Base-by-base conservation (phyloP, 139 green algal species). In the Astrephomene gubernaculifera region DNA sequence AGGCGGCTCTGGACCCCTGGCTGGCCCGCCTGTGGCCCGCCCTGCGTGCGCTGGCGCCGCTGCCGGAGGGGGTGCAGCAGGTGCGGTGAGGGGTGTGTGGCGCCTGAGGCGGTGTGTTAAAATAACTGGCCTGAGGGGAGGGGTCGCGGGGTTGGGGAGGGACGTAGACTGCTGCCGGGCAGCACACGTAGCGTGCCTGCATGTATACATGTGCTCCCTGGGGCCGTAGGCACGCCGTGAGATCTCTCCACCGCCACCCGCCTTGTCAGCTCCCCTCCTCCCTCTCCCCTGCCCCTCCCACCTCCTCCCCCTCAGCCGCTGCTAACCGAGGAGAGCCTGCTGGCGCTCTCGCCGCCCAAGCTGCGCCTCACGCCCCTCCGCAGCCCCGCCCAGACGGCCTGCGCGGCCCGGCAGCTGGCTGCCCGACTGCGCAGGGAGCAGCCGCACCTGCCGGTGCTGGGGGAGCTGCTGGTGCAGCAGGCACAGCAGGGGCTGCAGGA, bases 1-100 rank as follows among this genome's bases (percentile, higher is more conserved):
- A 99, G 63, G 94, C 93, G 4, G 94, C 89, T 2, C 90, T 99
- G 44, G 96, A 99, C 86, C 87, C 93, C 24, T 99, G 97, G 97
- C 89, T 98, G 60, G 24, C 71, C 9, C 33, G 78, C 31, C 90
- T 99, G 64, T 99, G 96, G 96, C 2, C 27, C 2, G 39, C 39
- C 14, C 68, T 91, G 79, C 31, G 83, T 31, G 41, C 70, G 29
- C 64, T 25, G 10, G 82, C 78, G 35, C 93, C 94, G 0, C 86
- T 96, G 86, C 94, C 93, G 0, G 54, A 79, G 10, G 91, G 90
- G 1, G 31, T 90, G 1, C 21, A 72, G 24, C 81, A 93, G 89
- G 89, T 92, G 61, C 7, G 69, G 61, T 33, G 64, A 27, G 39
- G 54, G 71, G 6, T 74, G 45, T 45, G 27, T 45, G n/a, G n/a